Evolutionary conservation across 1,284 basidiomycete species (phyloP).

Genomic region (Sporisorium exsertum): DNA sequence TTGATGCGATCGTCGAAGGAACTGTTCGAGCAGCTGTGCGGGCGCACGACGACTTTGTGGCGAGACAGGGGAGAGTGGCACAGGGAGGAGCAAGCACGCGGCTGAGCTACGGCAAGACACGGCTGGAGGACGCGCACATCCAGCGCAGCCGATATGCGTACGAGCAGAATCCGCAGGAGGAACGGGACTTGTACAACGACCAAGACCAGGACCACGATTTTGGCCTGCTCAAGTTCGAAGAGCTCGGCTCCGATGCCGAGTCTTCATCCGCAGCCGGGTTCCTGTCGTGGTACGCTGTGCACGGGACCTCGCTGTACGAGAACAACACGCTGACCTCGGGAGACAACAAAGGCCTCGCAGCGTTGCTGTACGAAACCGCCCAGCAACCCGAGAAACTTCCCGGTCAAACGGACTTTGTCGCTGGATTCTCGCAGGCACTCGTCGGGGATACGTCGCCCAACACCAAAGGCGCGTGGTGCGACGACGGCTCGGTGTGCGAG

Average conservation of each 20-base stretch:
- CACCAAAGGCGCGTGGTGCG: slow-evolving; percentile 58
- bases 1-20: slow-evolving; percentile 78
- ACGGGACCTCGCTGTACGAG: slow-evolving; percentile 72
- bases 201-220: slow-evolving; percentile 63
- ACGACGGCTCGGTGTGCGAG: slow-evolving; percentile 58
- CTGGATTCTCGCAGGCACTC: slow-evolving; percentile 58
- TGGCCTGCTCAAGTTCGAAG: slow-evolving; percentile 55
- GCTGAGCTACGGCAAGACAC: slow-evolving; percentile 75
- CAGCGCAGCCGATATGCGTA: slow-evolving; percentile 71
- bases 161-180: slow-evolving; percentile 56
- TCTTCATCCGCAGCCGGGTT: slow-evolving; percentile 46
- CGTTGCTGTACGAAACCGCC: slow-evolving; percentile 55
- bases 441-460: slow-evolving; percentile 64
- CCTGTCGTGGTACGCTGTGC: slow-evolving; percentile 79
- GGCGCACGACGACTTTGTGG: slow-evolving; percentile 75
- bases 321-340: slow-evolving; percentile 63
- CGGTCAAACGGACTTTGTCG: slow-evolving; percentile 52
- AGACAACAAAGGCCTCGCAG: slow-evolving; percentile 64
- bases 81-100: slow-evolving; percentile 9
- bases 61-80: slow-evolving; percentile 6
- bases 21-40: slow-evolving; percentile 78
- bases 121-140: slow-evolving; percentile 76
- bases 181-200: slow-evolving; percentile 55
- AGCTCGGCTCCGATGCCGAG: slow-evolving; percentile 6
- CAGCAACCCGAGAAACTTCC: slow-evolving; percentile 50